These are phyloP conservation scores for Rubus idaeus DNA, from an alignment of 306 rosid genomes.

Conservation along the genomic window DNA sequence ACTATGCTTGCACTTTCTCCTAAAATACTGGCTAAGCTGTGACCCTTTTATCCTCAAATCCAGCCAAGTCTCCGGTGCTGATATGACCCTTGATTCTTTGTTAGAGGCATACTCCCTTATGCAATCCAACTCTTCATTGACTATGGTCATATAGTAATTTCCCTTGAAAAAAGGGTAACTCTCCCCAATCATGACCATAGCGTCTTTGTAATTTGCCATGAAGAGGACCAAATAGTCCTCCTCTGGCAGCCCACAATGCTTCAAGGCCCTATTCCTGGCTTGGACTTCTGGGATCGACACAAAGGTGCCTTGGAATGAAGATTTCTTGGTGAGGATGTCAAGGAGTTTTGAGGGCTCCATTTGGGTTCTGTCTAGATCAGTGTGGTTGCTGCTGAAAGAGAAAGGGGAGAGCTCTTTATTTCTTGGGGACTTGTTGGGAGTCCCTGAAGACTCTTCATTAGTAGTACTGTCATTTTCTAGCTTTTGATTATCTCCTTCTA, in stretches of 20 bases:
- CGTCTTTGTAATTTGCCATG: slow-evolving; percentile 39
- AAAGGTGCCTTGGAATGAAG: slow-evolving; percentile 39
- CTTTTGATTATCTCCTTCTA: slow-evolving; percentile 44
- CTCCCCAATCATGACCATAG: slow-evolving; percentile 43
- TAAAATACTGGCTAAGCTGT: slow-evolving; percentile 42
- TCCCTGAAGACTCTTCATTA: slow-evolving; percentile 52
- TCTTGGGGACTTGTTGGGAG: slow-evolving; percentile 23
- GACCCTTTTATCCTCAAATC: slow-evolving; percentile 51
- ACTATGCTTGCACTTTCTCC: slow-evolving; percentile 35
- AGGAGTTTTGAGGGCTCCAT: slow-evolving; percentile 35
- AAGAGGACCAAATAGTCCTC: slow-evolving; percentile 39
- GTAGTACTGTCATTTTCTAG: slow-evolving; percentile 41
- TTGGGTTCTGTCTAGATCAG: slow-evolving; percentile 30
- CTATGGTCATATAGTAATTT: slow-evolving; percentile 37
- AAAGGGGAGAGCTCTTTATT: slow-evolving; percentile 26
- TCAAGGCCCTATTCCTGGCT: slow-evolving; percentile 38
- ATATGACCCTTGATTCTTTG: slow-evolving; percentile 39
- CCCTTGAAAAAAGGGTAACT: slow-evolving; percentile 47
- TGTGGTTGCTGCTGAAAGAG: slow-evolving; percentile 26
- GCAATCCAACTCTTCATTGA: slow-evolving; percentile 29
- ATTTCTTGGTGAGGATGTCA: slow-evolving; percentile 37
- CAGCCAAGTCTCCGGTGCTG: slow-evolving; percentile 46
- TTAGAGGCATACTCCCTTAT: slow-evolving; percentile 31
- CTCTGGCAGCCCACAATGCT: slow-evolving; percentile 40
- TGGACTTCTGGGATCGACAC: slow-evolving; percentile 47